phyloP scores from a whole-genome alignment of 2,329 filamentous ascomycete genomes.

The Sodiomyces alkalinus region DNA sequence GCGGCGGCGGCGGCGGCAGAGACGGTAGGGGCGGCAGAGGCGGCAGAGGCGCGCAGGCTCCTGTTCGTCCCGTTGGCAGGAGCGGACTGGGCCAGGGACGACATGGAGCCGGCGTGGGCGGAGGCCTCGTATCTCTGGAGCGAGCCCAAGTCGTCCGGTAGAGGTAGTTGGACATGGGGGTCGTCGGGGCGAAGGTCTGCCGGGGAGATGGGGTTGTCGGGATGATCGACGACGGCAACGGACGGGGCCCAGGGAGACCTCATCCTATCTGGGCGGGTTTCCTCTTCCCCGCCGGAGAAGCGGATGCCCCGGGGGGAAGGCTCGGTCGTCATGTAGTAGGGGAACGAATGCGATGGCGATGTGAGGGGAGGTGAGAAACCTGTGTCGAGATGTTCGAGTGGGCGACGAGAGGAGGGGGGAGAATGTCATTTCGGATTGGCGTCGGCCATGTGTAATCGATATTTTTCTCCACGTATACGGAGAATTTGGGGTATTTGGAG shows the following conservation, averaged over 20 bases:
- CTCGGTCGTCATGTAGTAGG: constrained; percentile 23
- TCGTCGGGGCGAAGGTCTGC: constrained; percentile 28
- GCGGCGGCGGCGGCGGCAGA: no score
- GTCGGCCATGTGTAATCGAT: no score
- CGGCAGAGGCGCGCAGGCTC: constrained; percentile 5
- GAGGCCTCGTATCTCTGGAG: constrained; percentile 28
- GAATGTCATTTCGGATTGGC: no score
- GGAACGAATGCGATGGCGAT: no score
- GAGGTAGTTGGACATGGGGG: constrained; percentile 28
- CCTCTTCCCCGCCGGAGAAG: constrained; percentile 35
- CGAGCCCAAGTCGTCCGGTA: constrained; percentile 30
- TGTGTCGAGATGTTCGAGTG: no score
- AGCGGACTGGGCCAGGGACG: constrained; percentile 17
- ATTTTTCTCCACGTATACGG: no score
- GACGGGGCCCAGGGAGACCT: constrained; percentile 21
- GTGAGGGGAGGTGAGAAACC: no score
- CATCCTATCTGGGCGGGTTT: constrained; percentile 23
- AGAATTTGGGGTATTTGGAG: no score
- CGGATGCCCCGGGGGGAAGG: constrained; percentile 39
- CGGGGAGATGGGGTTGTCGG: constrained; percentile 31
- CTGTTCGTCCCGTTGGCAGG: constrained; percentile 5
- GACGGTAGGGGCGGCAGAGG: no score
- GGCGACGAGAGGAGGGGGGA: no score
- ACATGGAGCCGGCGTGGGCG: constrained; percentile 22
- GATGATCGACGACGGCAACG: constrained; percentile 23